phyloP scores from a whole-genome alignment of 805 yeast species.

The Monosporozyma aquatica region DNA sequence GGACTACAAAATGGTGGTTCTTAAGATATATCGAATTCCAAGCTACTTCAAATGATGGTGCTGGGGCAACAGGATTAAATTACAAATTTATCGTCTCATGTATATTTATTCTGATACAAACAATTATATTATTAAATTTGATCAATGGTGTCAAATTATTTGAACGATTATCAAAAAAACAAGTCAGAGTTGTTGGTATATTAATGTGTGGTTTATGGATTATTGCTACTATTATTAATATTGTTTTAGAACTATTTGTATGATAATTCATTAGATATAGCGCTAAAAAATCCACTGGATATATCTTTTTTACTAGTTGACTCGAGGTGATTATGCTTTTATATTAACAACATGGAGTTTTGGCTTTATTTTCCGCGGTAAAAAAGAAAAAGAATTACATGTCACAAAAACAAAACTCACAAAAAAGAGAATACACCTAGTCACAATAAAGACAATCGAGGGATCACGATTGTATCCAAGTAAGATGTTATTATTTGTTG shows the following conservation, averaged over 20 bases:
- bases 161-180: slow-evolving; percentile 8
- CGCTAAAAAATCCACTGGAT: no score
- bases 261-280: no score
- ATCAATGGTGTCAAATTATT: slow-evolving; percentile 13
- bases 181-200: slow-evolving; percentile 18
- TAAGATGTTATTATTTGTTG: background rate
- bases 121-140: slow-evolving; percentile 11
- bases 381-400: background rate
- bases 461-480: no score
- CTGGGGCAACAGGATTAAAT: slow-evolving; percentile 3
- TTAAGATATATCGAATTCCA: slow-evolving; percentile 16
- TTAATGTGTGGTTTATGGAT: slow-evolving; percentile 23
- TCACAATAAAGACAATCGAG: no score
- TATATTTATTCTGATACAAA: slow-evolving; percentile 17
- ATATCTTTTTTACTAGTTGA: no score
- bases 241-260: slow-evolving; percentile 17
- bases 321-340: no score
- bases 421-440: background rate
- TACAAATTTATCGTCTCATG: slow-evolving; percentile 24
- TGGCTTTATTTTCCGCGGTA: no score
- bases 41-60: slow-evolving; percentile 5
- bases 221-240: slow-evolving; percentile 19
- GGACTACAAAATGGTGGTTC: slow-evolving; percentile 18
- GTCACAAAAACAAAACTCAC: background rate
- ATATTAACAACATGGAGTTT: no score